Conservation (phyloP, 768 basidiomycete genomes). For the Kwoniella europaea region DNA sequence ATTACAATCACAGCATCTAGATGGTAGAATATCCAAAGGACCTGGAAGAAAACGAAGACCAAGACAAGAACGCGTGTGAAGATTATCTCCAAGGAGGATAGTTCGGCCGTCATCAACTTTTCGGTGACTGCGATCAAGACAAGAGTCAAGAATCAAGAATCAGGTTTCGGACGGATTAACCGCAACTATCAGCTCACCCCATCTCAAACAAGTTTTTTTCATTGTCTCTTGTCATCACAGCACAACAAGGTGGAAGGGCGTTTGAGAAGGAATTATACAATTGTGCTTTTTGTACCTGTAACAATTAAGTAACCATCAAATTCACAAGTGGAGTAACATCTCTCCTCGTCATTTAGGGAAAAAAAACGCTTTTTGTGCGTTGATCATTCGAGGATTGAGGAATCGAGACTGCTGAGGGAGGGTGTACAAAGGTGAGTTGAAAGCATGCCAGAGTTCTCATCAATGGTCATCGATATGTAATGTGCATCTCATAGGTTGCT, state of each 20-base stretch:
- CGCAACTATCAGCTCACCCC: too few relatives aligned
- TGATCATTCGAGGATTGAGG: not conserved
- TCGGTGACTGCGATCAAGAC: not conserved
- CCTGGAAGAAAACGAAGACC: not conserved
- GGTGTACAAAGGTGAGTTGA: not conserved
- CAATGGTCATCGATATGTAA: too few relatives aligned
- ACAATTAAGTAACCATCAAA: slow-evolving; percentile 6
- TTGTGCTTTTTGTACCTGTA: slow-evolving; percentile 4
- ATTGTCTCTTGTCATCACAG: too few relatives aligned
- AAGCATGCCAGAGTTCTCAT: too few relatives aligned
- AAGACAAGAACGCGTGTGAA: not conserved
- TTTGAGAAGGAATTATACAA: not conserved
- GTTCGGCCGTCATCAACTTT: not conserved
- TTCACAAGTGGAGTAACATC: not conserved
- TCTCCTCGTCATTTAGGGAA: not conserved
- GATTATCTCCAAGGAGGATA: not conserved
- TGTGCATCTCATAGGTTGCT: too few relatives aligned
- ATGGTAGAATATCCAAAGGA: too few relatives aligned
- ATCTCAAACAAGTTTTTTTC: too few relatives aligned
- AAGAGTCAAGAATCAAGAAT: not conserved
- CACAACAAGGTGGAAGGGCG: too few relatives aligned
- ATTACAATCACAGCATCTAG: too few relatives aligned
- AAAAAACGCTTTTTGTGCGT: slow-evolving; percentile 15
- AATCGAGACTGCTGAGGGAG: not conserved
- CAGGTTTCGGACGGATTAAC: not conserved